Evolutionary conservation across 495 filamentous ascomycete species (phyloP).

Genomic region (Neurospora cerealis): DNA sequence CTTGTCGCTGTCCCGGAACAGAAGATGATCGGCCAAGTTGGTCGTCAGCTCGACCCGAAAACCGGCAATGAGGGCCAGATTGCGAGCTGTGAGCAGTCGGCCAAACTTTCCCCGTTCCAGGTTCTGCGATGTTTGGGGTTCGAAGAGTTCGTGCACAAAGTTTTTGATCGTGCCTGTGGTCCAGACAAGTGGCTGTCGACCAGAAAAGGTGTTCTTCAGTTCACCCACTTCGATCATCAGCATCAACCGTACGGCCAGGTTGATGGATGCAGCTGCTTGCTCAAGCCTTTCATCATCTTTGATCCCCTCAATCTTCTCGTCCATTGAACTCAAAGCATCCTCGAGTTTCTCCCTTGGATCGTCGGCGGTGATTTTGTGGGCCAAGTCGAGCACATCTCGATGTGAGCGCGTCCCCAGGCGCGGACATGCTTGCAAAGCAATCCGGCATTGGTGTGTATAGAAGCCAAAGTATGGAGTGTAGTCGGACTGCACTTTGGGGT

Average conservation of each 20-base stretch:
- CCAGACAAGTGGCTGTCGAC: background rate
- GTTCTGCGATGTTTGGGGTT: background rate
- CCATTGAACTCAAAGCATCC: background rate
- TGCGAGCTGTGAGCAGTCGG: slow-evolving; percentile 9
- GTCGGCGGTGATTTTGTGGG: background rate
- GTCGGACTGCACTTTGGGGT: background rate
- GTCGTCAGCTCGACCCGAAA: slow-evolving; percentile 31
- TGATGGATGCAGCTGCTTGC: background rate
- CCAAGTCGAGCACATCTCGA: slow-evolving; percentile 1
- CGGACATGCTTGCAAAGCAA: background rate
- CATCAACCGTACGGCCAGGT: slow-evolving; percentile 4
- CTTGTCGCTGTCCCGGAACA: slow-evolving; percentile 26
- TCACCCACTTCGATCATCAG: slow-evolving; percentile 3
- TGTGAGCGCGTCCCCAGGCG: background rate
- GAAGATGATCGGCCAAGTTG: slow-evolving; percentile 35
- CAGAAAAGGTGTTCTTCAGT: background rate
- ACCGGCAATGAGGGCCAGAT: slow-evolving; percentile 21
- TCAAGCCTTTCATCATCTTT: background rate
- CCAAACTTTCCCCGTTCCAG: slow-evolving; percentile 3
- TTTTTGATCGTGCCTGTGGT: background rate
- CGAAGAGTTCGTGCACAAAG: background rate
- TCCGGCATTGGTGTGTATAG: slow-evolving; percentile 2
- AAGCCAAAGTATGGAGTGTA: background rate
- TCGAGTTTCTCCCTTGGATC: background rate
- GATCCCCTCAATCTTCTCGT: background rate